Conservation (phyloP, 495 filamentous ascomycete genomes). For the Pseudevernia furfuracea region DNA sequence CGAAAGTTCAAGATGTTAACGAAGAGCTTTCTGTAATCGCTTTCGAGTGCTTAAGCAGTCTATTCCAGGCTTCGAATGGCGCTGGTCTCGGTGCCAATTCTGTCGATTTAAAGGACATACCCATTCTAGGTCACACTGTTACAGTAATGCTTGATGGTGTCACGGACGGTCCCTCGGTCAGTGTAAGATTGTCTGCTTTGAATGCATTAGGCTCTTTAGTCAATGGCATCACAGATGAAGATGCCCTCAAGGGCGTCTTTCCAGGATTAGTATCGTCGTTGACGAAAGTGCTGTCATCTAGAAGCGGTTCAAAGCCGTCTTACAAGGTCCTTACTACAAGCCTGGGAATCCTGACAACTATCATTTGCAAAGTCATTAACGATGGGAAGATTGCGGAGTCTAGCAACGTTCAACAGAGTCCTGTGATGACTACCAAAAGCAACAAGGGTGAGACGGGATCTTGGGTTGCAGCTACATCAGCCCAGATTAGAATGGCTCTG, state of each 20-base stretch:
- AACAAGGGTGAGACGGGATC: slow-evolving; percentile 41
- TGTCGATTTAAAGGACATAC: slow-evolving; percentile 54
- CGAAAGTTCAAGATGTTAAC: slow-evolving; percentile 41
- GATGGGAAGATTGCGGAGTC: slow-evolving; percentile 38
- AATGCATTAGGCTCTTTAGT: slow-evolving; percentile 56
- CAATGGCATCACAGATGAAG: slow-evolving; percentile 54
- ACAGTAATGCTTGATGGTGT: slow-evolving; percentile 70
- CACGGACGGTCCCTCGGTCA: slow-evolving; percentile 48
- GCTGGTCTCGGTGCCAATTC: slow-evolving; percentile 26
- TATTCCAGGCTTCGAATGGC: slow-evolving; percentile 39
- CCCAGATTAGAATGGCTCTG: slow-evolving; percentile 79
- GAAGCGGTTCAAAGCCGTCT: slow-evolving; percentile 54
- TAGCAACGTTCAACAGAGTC: background rate
- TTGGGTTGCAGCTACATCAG: slow-evolving; percentile 75
- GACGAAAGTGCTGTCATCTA: slow-evolving; percentile 64
- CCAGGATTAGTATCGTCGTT: slow-evolving; percentile 82
- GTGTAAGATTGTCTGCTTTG: slow-evolving; percentile 60
- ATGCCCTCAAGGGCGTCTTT: slow-evolving; percentile 72
- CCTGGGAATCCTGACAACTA: slow-evolving; percentile 49
- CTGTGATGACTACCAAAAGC: background rate
- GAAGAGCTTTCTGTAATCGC: slow-evolving; percentile 62
- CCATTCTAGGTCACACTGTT: slow-evolving; percentile 76
- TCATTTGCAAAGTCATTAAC: slow-evolving; percentile 57
- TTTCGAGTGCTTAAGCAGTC: slow-evolving; percentile 47
- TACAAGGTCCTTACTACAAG: slow-evolving; percentile 55